Percentiles rank a stretch among this genome's conserved stretches.
phyloP scores from a whole-genome alignment of 106 monocot species.

The Apostasia shenzhenica region DNA sequence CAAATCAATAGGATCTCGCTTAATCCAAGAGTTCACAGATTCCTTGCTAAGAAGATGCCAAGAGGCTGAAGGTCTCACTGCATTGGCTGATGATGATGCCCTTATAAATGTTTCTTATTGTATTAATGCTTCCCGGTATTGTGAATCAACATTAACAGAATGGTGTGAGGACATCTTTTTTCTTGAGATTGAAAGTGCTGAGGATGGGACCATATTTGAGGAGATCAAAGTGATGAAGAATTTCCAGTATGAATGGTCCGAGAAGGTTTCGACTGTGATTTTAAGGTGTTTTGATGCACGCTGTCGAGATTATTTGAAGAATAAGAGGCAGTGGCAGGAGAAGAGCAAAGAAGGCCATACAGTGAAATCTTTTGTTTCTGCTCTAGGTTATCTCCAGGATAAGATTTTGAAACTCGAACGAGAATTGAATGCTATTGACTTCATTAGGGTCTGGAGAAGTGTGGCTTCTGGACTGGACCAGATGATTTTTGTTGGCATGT shows the following conservation, averaged over 20 bases:
- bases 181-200: constrained; percentile 57
- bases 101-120: constrained; percentile 55
- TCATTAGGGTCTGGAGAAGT: constrained; percentile 63
- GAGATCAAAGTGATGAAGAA: constrained; percentile 39
- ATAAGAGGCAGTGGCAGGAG: constrained; percentile 91
- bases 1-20: constrained; percentile 35
- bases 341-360: constrained; percentile 33
- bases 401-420: constrained; percentile 54
- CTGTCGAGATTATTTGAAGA: constrained; percentile 74
- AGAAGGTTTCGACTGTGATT: constrained; percentile 65
- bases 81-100: constrained; percentile 95
- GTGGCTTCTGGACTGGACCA: constrained; percentile 65
- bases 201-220: constrained; percentile 36
- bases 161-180: constrained; percentile 94
- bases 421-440: constrained; percentile 59
- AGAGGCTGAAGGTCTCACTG: constrained; percentile 94
- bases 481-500: constrained; percentile 39
- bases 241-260: constrained; percentile 59
- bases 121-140: constrained; percentile 67
- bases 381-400: constrained; percentile 76
- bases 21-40: constrained; percentile 54
- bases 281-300: constrained; percentile 79
- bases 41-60: constrained; percentile 63
- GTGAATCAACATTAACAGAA: constrained; percentile 57
- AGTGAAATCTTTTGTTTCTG: constrained; percentile 42